A percentile compares a stretch with the other conserved stretches of the same genome.
phyloP scores from a whole-genome alignment of 305 asterid species.

The Striga hermonthica region DNA sequence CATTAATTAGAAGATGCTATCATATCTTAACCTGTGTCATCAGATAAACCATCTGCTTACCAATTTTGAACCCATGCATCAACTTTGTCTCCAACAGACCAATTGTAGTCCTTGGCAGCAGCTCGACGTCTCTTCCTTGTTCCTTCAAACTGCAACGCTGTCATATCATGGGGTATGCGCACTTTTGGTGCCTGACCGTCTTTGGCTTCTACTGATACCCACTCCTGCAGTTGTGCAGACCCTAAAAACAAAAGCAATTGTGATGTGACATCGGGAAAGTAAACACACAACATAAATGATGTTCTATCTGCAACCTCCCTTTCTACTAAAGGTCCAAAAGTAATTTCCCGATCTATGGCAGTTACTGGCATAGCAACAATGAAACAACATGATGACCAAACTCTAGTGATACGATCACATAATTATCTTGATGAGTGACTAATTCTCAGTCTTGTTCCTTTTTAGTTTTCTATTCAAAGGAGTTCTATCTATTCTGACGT shows the following conservation, averaged over 20 bases:
- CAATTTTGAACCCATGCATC: conserved; percentile 78
- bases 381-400: neutral
- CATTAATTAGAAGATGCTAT: neutral
- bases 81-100: conserved; percentile 90
- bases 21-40: conserved; percentile 9
- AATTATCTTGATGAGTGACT: conserved; percentile 24
- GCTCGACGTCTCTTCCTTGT: conserved; percentile 84
- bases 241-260: conserved; percentile 34
- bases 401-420: neutral
- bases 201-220: conserved; percentile 71
- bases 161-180: conserved; percentile 67
- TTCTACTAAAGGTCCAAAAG: conserved; percentile 1
- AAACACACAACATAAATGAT: conserved; percentile 2
- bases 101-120: conserved; percentile 56
- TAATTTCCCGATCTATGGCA: conserved; percentile 1
- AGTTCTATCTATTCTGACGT: conserved; percentile 22
- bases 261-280: neutral
- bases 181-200: conserved; percentile 54
- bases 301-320: neutral
- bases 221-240: conserved; percentile 65
- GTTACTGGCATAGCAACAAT: neutral
- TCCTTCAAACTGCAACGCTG: conserved; percentile 51
- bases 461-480: conserved; percentile 3
- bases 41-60: conserved; percentile 40
- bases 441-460: neutral